phyloP scores from a whole-genome alignment of 2,329 filamentous ascomycete genomes.

The Alternaria sp. region DNA sequence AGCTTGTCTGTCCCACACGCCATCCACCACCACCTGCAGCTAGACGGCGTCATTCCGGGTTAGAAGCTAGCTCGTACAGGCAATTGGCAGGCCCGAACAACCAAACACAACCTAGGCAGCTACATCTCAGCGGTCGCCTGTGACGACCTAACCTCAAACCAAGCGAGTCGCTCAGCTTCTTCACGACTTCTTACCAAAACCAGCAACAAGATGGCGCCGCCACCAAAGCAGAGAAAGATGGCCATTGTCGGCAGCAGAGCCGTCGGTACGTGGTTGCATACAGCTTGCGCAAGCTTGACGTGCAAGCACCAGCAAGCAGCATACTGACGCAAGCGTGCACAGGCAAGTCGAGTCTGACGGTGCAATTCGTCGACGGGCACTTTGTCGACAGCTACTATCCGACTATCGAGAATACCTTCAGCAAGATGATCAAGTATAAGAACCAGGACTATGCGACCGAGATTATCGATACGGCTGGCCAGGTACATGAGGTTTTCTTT shows the following conservation, averaged over 20 bases:
- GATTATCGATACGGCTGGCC: constrained; percentile 97
- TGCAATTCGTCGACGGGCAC: constrained; percentile 95
- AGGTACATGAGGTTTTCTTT: constrained; percentile 64
- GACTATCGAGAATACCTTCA: constrained; percentile 99
- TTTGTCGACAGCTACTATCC: constrained; percentile 99
- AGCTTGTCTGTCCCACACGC: constrained; percentile 17
- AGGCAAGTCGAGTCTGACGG: constrained; percentile 98
- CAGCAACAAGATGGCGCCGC: constrained; percentile 62
- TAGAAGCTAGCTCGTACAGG: constrained; percentile 33
- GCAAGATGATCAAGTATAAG: constrained; percentile 91
- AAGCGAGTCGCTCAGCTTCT: constrained; percentile 36
- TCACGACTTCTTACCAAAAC: constrained; percentile 22
- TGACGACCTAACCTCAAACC: constrained; percentile 28
- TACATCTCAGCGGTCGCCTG: constrained; percentile 31
- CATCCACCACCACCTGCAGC: constrained; percentile 30
- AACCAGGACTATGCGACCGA: constrained; percentile 93
- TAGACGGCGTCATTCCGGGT: constrained; percentile 34
- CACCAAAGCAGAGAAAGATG: constrained; percentile 90
- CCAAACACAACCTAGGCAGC: constrained; percentile 37
- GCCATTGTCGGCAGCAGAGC: constrained; percentile 95
- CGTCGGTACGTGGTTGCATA: constrained; percentile 69
- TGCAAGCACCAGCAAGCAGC: constrained; percentile 16
- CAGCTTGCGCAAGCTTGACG: constrained; percentile 28
- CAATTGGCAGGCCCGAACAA: constrained; percentile 31
- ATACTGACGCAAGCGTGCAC: constrained; percentile 30